Percentiles rank a stretch among this genome's conserved stretches.
Evolutionary conservation across 345 rosid genomes (phyloP).

Genomic region (Mallotus nudiflorus): DNA sequence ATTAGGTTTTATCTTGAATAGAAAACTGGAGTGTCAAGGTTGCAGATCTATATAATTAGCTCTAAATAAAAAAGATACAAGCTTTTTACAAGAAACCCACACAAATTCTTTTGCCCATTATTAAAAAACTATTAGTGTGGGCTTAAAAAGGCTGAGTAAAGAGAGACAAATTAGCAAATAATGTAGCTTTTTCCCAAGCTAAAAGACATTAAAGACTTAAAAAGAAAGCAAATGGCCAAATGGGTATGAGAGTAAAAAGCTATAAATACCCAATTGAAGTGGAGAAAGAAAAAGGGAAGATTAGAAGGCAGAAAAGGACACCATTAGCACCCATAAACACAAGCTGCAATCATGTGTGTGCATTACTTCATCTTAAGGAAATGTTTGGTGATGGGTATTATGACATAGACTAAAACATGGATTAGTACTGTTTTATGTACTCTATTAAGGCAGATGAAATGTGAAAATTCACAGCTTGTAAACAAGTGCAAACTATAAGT

Average conservation of each 20-base stretch:
- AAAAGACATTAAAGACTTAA: not conserved
- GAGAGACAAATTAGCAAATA: slow-evolving; percentile 16
- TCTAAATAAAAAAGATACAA: slow-evolving; percentile 17
- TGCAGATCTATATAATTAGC: slow-evolving; percentile 28
- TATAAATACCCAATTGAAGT: not conserved
- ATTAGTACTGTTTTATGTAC: too few species aligned
- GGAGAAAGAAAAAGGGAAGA: not conserved
- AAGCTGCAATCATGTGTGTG: not conserved
- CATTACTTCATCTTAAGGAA: not conserved
- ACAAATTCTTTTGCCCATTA: not conserved
- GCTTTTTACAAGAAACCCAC: slow-evolving; percentile 14
- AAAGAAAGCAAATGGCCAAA: not conserved
- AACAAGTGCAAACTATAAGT: too few species aligned
- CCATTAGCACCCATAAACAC: not conserved
- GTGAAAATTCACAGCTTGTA: not conserved
- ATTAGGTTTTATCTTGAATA: not conserved
- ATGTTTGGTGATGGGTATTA: not conserved
- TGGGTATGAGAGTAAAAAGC: slow-evolving; percentile 1
- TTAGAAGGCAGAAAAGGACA: not conserved
- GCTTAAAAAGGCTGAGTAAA: slow-evolving; percentile 15
- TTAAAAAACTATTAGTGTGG: not conserved
- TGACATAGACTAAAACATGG: too few species aligned
- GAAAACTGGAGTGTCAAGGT: slow-evolving; percentile 14
- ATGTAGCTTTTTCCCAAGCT: slow-evolving; percentile 13
- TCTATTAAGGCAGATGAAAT: not conserved